These are phyloP conservation scores for Umbelopsis sp. DNA, from an alignment of 371 early-diverging fungal species.

Conservation along the genomic window DNA sequence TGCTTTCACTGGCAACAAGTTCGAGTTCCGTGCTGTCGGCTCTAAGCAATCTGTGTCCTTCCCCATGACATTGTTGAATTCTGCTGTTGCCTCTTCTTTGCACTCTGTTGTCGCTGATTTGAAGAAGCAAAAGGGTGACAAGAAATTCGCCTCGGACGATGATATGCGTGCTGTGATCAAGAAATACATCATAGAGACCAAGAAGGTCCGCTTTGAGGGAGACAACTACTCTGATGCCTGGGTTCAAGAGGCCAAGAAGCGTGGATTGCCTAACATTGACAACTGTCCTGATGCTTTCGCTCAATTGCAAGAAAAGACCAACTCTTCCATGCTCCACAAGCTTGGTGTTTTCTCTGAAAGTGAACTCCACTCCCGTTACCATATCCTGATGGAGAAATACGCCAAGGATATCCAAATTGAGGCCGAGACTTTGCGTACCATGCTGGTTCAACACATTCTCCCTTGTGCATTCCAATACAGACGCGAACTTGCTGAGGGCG, in stretches of 20 bases:
- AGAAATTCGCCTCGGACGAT: slow-evolving; percentile 75
- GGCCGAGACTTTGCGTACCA: slow-evolving; percentile 84
- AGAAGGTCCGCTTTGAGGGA: slow-evolving; percentile 94
- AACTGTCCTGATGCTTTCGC: slow-evolving; percentile 87
- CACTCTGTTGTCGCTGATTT: slow-evolving; percentile 75
- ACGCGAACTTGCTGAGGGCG: slow-evolving; percentile 81
- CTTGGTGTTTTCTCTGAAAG: slow-evolving; percentile 84
- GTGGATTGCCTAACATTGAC: slow-evolving; percentile 94
- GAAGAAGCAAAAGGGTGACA: slow-evolving; percentile 75
- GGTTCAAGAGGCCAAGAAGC: slow-evolving; percentile 77
- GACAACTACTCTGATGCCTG: slow-evolving; percentile 91
- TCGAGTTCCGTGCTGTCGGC: slow-evolving; percentile 99
- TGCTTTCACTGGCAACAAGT: slow-evolving; percentile 99
- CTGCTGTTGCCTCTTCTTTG: slow-evolving; percentile 88
- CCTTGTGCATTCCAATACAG: slow-evolving; percentile 90
- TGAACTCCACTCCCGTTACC: slow-evolving; percentile 92
- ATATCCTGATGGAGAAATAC: slow-evolving; percentile 94
- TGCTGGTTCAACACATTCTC: slow-evolving; percentile 84
- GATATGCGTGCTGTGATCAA: slow-evolving; percentile 89
- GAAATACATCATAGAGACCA: slow-evolving; percentile 79
- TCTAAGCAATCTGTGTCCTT: slow-evolving; percentile 97
- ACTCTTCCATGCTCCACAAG: slow-evolving; percentile 77
- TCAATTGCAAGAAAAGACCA: slow-evolving; percentile 69
- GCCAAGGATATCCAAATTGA: slow-evolving; percentile 95
- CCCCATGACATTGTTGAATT: slow-evolving; percentile 92